Conservation (phyloP, 371 early-diverging fungal species). For the Circinella umbellata region DNA sequence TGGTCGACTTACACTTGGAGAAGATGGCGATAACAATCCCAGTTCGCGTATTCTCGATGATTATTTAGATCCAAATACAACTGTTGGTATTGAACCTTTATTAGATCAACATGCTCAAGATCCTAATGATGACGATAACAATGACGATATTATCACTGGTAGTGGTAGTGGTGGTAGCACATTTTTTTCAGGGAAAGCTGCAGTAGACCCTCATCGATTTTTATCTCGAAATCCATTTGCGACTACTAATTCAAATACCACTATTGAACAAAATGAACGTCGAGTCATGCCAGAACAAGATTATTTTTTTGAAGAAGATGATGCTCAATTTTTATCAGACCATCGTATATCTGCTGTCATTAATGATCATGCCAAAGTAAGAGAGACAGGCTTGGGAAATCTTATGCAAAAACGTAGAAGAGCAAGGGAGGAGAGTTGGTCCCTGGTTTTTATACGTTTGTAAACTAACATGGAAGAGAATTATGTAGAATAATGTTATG, state of each 20-base stretch:
- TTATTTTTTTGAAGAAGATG: slow-evolving; percentile 20
- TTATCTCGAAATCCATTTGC: slow-evolving; percentile 25
- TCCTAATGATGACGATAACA: slow-evolving; percentile 8
- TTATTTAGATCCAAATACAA: slow-evolving; percentile 24
- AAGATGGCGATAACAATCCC: slow-evolving; percentile 10
- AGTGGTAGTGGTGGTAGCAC: neutral
- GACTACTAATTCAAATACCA: slow-evolving; percentile 1
- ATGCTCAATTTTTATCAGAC: slow-evolving; percentile 28
- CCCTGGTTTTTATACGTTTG: neutral
- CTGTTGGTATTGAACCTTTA: slow-evolving; percentile 19
- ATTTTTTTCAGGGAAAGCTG: neutral
- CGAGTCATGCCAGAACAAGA: slow-evolving; percentile 11
- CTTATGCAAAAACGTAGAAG: neutral
- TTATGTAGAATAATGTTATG: neutral
- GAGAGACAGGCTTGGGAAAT: neutral
- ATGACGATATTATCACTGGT: neutral
- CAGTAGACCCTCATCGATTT: slow-evolving; percentile 17
- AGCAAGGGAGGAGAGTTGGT: neutral
- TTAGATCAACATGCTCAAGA: slow-evolving; percentile 14
- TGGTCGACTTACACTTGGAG: neutral
- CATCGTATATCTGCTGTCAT: slow-evolving; percentile 30
- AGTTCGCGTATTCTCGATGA: slow-evolving; percentile 15
- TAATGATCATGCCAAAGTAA: slow-evolving; percentile 1
- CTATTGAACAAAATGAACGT: neutral
- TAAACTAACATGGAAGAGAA: neutral